phyloP scores from a whole-genome alignment of 768 basidiomycete genomes.

The Naganishia antarctica region DNA sequence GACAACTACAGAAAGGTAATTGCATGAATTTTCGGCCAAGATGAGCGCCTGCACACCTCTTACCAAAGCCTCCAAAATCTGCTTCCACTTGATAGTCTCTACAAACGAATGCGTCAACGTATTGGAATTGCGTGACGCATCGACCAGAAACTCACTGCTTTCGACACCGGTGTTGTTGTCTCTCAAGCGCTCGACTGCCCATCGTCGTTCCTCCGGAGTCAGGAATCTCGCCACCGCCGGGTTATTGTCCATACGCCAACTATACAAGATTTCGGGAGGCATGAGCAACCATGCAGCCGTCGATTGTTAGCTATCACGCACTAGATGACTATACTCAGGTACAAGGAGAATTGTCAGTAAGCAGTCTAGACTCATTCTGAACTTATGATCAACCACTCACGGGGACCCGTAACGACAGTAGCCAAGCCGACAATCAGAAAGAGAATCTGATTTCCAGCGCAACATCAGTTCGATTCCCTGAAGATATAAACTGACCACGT shows the following conservation, averaged over 20 bases:
- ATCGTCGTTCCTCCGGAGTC: constrained; percentile 21
- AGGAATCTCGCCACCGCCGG: constrained; percentile 28
- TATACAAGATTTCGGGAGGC: constrained; percentile 3
- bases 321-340: constrained; percentile 12
- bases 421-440: constrained; percentile 54
- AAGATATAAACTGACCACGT: neutral
- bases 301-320: too few species aligned
- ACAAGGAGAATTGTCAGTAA: neutral
- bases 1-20: neutral
- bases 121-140: too few species aligned
- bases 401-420: constrained; percentile 51
- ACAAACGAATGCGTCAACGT: too few species aligned
- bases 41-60: neutral
- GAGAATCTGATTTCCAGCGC: constrained; percentile 38
- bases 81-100: constrained; percentile 33
- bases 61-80: constrained; percentile 29
- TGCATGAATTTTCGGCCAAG: neutral
- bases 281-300: too few species aligned
- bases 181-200: constrained; percentile 30
- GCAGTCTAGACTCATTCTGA: neutral
- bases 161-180: constrained; percentile 41
- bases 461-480: too few species aligned
- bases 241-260: constrained; percentile 29
- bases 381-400: constrained; percentile 22
- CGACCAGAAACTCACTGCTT: constrained; percentile 1